Conservation (phyloP, 306 rosid genomes). For the Trifolium fragiferum region DNA sequence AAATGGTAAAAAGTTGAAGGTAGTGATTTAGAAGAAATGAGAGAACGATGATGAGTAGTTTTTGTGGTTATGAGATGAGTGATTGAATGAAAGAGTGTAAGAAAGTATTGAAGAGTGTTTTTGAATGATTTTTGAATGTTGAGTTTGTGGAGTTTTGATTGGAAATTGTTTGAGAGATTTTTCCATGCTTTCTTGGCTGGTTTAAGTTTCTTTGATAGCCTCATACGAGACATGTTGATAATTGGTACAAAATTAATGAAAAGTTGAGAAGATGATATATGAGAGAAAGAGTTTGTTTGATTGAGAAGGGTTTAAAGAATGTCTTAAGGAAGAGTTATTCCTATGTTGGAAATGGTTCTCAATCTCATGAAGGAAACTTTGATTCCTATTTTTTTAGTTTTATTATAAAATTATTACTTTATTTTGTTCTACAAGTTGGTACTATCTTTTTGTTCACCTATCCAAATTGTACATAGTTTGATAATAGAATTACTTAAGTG, state of each 20-base stretch:
- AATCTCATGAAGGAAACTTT: slow-evolving; percentile 48
- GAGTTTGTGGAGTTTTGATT: slow-evolving; percentile 55
- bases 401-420: slow-evolving; percentile 29
- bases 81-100: slow-evolving; percentile 41
- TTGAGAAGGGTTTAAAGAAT: slow-evolving; percentile 27
- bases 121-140: slow-evolving; percentile 48
- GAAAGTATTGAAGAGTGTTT: slow-evolving; percentile 51
- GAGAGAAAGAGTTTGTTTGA: slow-evolving; percentile 28
- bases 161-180: slow-evolving; percentile 45
- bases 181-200: slow-evolving; percentile 69
- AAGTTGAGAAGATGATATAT: slow-evolving; percentile 13
- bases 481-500: slow-evolving; percentile 34
- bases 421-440: slow-evolving; percentile 26
- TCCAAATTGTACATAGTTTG: slow-evolving; percentile 31
- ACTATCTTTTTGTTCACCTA: not conserved
- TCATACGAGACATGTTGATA: slow-evolving; percentile 50
- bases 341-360: slow-evolving; percentile 23
- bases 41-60: slow-evolving; percentile 45
- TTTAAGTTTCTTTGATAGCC: slow-evolving; percentile 56
- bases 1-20: slow-evolving; percentile 38
- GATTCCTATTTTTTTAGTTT: slow-evolving; percentile 42
- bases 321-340: slow-evolving; percentile 23
- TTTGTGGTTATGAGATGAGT: slow-evolving; percentile 45
- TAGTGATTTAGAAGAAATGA: slow-evolving; percentile 32
- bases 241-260: slow-evolving; percentile 14